Base-by-base conservation (phyloP, 139 green algal species). In the Zygnema circumcarinatum region DNA sequence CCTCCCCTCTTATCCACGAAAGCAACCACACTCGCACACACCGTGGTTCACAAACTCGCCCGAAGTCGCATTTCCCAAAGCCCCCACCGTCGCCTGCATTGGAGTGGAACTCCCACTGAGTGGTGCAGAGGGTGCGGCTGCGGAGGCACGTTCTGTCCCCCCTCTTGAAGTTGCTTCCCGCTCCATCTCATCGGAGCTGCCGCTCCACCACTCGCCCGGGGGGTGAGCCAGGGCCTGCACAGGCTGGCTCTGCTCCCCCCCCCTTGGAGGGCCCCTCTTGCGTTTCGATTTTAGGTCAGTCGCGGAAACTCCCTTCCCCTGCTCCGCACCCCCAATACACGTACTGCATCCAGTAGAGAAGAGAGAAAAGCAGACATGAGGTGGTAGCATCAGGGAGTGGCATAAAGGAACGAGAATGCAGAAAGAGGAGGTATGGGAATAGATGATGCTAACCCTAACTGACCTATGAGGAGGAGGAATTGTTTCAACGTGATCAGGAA, bases 101-200 rank as follows among this genome's bases (percentile, higher is more conserved):
- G 47, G 47, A 62, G 47, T 62, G 16, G 47, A 62, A 62, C 47
- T 62, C 47, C 47, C 47, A 62, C 47, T 62, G 16, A 62, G 7
- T 7, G 47, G 47, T 25, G 47, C 47, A 7, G 47, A 62, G 47
- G 47, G 47, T 25, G 47, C 47, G 16, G 47, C 47, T 7, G 7
- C 47, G 7, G 16, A 25, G 7, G 7, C 47, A 7, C 47, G 7
- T n/a, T n/a, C n/a, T n/a, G n/a, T n/a, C n/a, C n/a, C n/a, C n/a
- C n/a, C n/a, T n/a, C n/a, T n/a, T n/a, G n/a, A n/a, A 16, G 47
- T 16, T 62, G 16, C 47, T 62, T 62, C 69, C 3, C 16, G 3
- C 11, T 78, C 69, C 69, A 78, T 78, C 16, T 78, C 69, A 78
- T 78, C 69, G 69, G 69, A 78, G 69, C 69, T 78, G 7, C 35